phyloP scores from a whole-genome alignment of 345 rosid genomes.

The Melaleuca alternifolia region DNA sequence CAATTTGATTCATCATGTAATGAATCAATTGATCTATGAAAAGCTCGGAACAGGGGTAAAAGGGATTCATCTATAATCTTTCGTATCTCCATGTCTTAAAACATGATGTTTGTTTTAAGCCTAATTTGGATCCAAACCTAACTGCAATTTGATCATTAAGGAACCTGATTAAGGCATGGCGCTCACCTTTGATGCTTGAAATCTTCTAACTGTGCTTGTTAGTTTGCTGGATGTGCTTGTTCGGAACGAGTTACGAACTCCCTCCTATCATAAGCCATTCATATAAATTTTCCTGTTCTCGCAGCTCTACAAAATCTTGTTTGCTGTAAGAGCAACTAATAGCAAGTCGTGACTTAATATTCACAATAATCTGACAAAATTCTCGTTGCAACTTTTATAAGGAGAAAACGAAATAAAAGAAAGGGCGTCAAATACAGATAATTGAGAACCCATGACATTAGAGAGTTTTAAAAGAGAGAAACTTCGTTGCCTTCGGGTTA shows the following conservation, averaged over 20 bases:
- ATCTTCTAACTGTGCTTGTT: background rate
- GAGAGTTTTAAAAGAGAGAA: background rate
- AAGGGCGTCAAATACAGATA: background rate
- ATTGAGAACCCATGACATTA: background rate
- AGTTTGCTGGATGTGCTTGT: background rate
- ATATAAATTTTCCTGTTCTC: background rate
- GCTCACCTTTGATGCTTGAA: background rate
- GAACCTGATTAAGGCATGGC: background rate
- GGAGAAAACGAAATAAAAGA: too few relatives aligned
- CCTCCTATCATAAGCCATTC: background rate
- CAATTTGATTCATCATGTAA: background rate
- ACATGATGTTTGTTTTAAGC: too few relatives aligned
- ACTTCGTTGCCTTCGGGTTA: background rate
- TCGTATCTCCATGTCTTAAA: background rate
- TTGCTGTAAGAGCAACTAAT: background rate
- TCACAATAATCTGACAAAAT: background rate
- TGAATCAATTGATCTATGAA: background rate
- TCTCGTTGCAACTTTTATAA: background rate
- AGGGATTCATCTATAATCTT: background rate
- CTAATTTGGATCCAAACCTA: background rate
- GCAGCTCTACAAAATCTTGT: background rate
- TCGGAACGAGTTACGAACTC: background rate
- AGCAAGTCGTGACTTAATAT: background rate
- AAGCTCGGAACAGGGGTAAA: too few relatives aligned
- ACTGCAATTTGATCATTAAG: background rate